Base-by-base conservation (phyloP, 768 basidiomycete genomes). In the Lyophyllum shimeji region DNA sequence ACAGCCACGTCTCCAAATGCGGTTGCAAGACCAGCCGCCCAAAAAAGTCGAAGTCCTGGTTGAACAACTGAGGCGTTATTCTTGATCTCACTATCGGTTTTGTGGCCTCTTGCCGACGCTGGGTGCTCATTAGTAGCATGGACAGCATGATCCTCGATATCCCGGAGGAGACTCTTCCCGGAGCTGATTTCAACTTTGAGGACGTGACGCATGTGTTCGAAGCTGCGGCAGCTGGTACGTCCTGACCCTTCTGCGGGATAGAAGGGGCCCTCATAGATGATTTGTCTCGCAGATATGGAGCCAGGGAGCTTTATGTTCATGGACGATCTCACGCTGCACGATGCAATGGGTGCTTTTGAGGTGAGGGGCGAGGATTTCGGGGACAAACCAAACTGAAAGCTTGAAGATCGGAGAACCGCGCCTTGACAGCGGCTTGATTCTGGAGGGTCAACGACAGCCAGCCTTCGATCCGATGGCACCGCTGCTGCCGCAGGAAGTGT, bases 321-420 rank as follows among this genome's bases (percentile, higher is more conserved):
- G 63, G 81, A 85, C 0, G 83, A 81, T 27, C 88, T 93, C 61
- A 82, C 83, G 17, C 76, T 96, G 46, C 81, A 87, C 58, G 95
- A 98, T 58, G 87, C 93, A n/a, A 96, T 98, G 94, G 90, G 89
- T 62, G 90, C 93, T 13, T 85, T 97, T 52, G 90, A 95, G 82
- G 92, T 90, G 66, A 56, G 76, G 39, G 17, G 44, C 34, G 49
- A 18, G 29, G 40, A 29, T 29, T 39, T 40, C 15, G 23, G 13
- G 39, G 13, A 13, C 53, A 46, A 17, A 18, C 20, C 11, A 12
- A 55, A 52, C 58, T 62, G 49, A 60, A 58, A 58, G 59, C 46
- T 44, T 57, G 39, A 70, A 95, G 94, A 92, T 95, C 49, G 90
- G 93, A 20, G 93, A 96, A 69, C 88, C 92, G 21, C 84, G 91